Conservation (phyloP, 768 basidiomycete species). For the Tricholomella constricta region DNA sequence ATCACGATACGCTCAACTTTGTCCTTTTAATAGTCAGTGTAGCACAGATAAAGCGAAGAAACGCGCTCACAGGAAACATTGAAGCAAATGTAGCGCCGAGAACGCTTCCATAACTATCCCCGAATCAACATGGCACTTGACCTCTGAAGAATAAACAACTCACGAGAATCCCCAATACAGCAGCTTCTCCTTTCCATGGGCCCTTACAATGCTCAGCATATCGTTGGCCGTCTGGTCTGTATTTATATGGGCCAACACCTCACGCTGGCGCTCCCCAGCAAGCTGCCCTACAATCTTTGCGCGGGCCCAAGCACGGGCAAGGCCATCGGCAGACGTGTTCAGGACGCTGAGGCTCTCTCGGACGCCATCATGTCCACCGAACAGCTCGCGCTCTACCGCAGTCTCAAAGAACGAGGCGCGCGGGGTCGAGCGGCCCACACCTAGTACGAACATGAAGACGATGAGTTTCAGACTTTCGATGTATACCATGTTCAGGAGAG, state of each 20-base stretch:
- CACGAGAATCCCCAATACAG: conserved; percentile 36
- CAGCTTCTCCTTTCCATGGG: conserved; percentile 34
- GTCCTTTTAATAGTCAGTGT: conserved; percentile 24
- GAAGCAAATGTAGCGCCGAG: conserved; percentile 30
- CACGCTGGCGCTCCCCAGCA: conserved; percentile 32
- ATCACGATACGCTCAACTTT: conserved; percentile 40
- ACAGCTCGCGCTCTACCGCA: conserved; percentile 34
- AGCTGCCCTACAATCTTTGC: conserved; percentile 31
- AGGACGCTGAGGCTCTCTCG: conserved; percentile 8
- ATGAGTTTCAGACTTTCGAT: not conserved
- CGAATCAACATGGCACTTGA: not conserved
- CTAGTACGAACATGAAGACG: conserved; percentile 19
- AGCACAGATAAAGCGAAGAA: not conserved
- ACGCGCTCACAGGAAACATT: conserved; percentile 26
- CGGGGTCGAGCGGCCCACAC: conserved; percentile 37
- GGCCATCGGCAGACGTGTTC: conserved; percentile 25
- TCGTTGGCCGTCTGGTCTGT: conserved; percentile 42
- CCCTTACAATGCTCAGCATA: conserved; percentile 37
- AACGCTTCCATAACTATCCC: conserved; percentile 27
- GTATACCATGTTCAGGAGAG: too few species aligned
- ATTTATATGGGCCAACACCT: conserved; percentile 31
- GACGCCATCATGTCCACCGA: conserved; percentile 10
- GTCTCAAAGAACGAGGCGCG: conserved; percentile 37
- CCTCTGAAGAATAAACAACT: not conserved
- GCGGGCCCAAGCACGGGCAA: conserved; percentile 34